These are phyloP conservation scores for Vitis hybrid DNA, from an alignment of 177 flowering plant genomes.

Conservation along the genomic window DNA sequence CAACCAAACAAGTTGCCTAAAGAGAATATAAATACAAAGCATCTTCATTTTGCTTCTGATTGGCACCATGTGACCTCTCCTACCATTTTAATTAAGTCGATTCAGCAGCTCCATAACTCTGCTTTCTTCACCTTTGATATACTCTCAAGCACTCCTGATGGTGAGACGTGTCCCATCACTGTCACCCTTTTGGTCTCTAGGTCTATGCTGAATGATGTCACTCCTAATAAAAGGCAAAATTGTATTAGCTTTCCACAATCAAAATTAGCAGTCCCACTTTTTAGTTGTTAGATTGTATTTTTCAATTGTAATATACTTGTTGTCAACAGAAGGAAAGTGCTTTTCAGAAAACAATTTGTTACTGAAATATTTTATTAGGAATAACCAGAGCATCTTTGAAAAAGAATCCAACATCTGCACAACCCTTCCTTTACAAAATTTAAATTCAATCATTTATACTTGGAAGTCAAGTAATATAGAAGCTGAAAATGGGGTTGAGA, in stretches of 20 bases:
- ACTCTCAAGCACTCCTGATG: conserved; percentile 68
- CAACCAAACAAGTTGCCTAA: too few relatives aligned
- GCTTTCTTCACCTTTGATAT: conserved; percentile 83
- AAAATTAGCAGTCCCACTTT: not conserved
- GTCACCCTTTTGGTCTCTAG: conserved; percentile 78
- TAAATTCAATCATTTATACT: not conserved
- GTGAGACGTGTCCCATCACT: conserved; percentile 83
- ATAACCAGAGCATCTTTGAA: not conserved
- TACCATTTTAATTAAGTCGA: too few relatives aligned
- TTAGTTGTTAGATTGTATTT: too few relatives aligned
- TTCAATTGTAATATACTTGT: too few relatives aligned
- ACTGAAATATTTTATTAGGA: not conserved
- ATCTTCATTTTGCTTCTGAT: too few relatives aligned
- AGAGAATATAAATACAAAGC: too few relatives aligned
- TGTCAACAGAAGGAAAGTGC: not conserved
- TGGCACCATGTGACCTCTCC: too few relatives aligned
- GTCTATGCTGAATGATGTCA: conserved; percentile 84
- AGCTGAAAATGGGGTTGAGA: too few relatives aligned
- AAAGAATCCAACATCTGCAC: not conserved
- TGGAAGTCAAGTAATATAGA: too few relatives aligned
- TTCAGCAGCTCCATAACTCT: conserved; percentile 62
- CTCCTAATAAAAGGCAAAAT: conserved; percentile 43
- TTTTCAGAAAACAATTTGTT: not conserved
- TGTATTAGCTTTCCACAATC: not conserved
- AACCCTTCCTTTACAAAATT: not conserved